Evolutionary conservation across 805 yeast species (phyloP).

Genomic region (Dipodascus albidus): DNA sequence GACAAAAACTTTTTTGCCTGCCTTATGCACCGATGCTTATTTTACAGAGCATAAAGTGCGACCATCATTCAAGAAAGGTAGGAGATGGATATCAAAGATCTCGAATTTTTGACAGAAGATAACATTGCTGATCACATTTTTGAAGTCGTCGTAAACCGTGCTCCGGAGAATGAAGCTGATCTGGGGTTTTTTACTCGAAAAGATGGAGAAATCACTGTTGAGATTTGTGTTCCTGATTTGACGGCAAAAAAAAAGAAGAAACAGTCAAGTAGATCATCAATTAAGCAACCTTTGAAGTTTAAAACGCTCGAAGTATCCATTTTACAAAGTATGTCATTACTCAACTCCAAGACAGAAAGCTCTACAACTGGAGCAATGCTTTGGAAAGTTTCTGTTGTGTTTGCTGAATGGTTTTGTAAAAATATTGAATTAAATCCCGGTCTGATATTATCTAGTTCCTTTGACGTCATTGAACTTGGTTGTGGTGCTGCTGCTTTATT

Average conservation of each 20-base stretch:
- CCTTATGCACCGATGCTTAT: background rate
- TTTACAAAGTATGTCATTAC: constrained; percentile 10
- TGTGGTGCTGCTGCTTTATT: constrained; percentile 48
- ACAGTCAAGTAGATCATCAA: background rate
- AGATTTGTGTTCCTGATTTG: constrained; percentile 14
- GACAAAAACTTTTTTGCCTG: too few relatives aligned
- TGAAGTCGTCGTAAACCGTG: constrained; percentile 17
- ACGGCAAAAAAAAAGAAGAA: constrained; percentile 1
- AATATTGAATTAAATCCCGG: background rate
- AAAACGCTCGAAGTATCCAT: background rate
- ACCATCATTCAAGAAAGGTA: too few relatives aligned
- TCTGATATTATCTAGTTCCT: constrained; percentile 7
- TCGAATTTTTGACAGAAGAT: constrained; percentile 10
- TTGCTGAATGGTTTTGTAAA: constrained; percentile 43
- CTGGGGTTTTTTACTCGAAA: constrained; percentile 20
- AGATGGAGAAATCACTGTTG: constrained; percentile 11
- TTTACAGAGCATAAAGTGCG: background rate
- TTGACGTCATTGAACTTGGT: constrained; percentile 43
- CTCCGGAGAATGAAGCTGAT: constrained; percentile 12
- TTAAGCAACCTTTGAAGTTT: background rate
- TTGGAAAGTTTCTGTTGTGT: constrained; percentile 41
- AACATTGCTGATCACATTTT: constrained; percentile 20
- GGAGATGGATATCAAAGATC: constrained; percentile 1
- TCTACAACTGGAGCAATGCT: constrained; percentile 52
- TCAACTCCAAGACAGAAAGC: constrained; percentile 10